Evolutionary conservation across 352 stramenopile genomes (phyloP), one percentile per base, ranked within the genome.

Genomic region (Phytophthora palmivora): DNA sequence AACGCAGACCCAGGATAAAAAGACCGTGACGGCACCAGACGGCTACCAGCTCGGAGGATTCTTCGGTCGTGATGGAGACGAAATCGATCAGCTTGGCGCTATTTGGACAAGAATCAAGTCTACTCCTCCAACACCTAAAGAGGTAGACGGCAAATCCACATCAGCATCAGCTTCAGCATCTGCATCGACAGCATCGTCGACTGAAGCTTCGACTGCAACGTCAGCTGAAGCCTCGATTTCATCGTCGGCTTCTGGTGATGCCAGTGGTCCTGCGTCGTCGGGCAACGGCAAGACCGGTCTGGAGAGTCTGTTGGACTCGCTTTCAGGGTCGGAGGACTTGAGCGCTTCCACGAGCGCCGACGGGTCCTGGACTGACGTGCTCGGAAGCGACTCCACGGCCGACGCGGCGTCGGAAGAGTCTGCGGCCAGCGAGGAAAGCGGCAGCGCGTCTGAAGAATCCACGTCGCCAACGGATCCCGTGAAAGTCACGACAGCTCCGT

Each of bases 61-160:
- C 37, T 43, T 43, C 37, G 37, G 37, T 43, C 37, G 37, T 11
- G 37, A 18, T 14, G 37, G 37, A 21, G 37, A 43, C 15, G 37
- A 43, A 43, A 43, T 43, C 6, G 37, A 43, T 6, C 6, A 12
- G 6, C 15, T 43, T 9, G 37, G 37, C 6, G 37, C 37, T 12
- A 21, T 43, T 43, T 43, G 37, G 37, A 43, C 37, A 10, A 43
- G 37, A 9, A 43, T 43, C n/a, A 43, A 7, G 8, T 15, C 37
- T 2, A 15, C 10, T 22, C 19, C 37, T 7, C 1, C 37, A 12
- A 28, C 24, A 28, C 3, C 24, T 28, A 28, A 3, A 28, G 24
- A 3, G 24, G 24, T n/a, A n/a, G n/a, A n/a, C n/a, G n/a, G 6
- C 6, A 28, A 3, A 28, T 28, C 24, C 6, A 28, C 24, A 6